A percentile compares a stretch with the other conserved stretches of the same genome.
Evolutionary conservation across 495 filamentous ascomycete species (phyloP).

Genomic region (Penicillium simplicissimum): DNA sequence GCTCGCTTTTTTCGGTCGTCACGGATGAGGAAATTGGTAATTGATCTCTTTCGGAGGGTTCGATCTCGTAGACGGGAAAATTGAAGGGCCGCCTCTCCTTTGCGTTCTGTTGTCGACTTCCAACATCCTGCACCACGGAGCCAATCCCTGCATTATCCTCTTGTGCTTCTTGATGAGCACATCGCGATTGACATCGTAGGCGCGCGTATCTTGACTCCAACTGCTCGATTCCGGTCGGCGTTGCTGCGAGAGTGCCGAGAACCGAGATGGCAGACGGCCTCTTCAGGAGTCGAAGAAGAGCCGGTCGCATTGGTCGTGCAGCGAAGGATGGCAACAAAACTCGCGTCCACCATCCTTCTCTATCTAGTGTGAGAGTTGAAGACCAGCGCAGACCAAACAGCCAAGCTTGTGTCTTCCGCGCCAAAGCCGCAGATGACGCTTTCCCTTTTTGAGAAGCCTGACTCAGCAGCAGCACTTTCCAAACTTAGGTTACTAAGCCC

Average conservation of each 20-base stretch:
- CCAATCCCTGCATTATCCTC: constrained; percentile 5
- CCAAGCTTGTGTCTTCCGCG: constrained; percentile 8
- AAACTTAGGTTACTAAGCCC: constrained; percentile 25
- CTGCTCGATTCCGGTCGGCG: constrained; percentile 41
- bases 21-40: neutral
- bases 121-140: neutral
- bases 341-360: constrained; percentile 34
- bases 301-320: constrained; percentile 50
- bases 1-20: neutral
- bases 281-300: constrained; percentile 54
- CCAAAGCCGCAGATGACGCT: constrained; percentile 17
- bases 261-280: constrained; percentile 54
- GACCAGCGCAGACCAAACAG: neutral
- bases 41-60: constrained; percentile 10
- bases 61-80: constrained; percentile 37
- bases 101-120: neutral
- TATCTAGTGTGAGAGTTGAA: constrained; percentile 1
- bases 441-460: constrained; percentile 25
- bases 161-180: neutral
- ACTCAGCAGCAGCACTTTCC: constrained; percentile 7
- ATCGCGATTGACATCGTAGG: constrained; percentile 33
- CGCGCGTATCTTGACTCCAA: constrained; percentile 34
- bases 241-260: constrained; percentile 43
- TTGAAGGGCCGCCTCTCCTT: constrained; percentile 23
- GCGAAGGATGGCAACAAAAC: constrained; percentile 17